phyloP scores from a whole-genome alignment of 2,329 filamentous ascomycete genomes.

The Neoscytalidium dimidiatum region DNA sequence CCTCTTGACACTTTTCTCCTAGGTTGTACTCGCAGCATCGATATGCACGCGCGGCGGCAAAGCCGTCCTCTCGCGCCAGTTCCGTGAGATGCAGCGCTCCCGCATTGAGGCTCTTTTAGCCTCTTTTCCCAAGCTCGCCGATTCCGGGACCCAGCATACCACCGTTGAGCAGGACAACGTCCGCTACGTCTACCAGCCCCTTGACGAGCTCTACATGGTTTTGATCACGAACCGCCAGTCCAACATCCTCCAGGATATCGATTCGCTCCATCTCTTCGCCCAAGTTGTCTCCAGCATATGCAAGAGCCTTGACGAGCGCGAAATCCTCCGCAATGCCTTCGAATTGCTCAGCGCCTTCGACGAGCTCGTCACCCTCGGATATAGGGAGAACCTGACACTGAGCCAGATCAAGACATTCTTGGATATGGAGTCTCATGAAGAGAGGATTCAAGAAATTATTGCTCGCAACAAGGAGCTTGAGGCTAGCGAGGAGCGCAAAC shows the following conservation, averaged over 20 bases:
- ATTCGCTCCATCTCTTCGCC: slow-evolving; percentile 95
- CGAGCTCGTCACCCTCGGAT: slow-evolving; percentile 92
- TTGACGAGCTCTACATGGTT: slow-evolving; percentile 99
- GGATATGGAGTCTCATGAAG: slow-evolving; percentile 99
- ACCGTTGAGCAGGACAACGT: slow-evolving; percentile 99
- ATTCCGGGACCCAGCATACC: slow-evolving; percentile 94
- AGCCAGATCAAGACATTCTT: slow-evolving; percentile 99
- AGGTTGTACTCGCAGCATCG: slow-evolving; percentile 98
- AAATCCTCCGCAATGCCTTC: slow-evolving; percentile 93
- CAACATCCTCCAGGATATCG: slow-evolving; percentile 98
- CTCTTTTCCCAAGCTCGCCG: slow-evolving; percentile 95
- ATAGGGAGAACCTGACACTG: slow-evolving; percentile 93
- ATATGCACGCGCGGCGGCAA: slow-evolving; percentile 99
- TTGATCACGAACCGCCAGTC: slow-evolving; percentile 99
- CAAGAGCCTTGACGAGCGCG: slow-evolving; percentile 92
- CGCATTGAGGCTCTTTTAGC: slow-evolving; percentile 95
- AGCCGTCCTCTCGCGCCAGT: slow-evolving; percentile 95
- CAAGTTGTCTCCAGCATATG: slow-evolving; percentile 97
- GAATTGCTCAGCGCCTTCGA: slow-evolving; percentile 96
- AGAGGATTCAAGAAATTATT: slow-evolving; percentile 98
- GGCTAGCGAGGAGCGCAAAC: slow-evolving; percentile 95
- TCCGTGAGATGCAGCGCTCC: slow-evolving; percentile 95
- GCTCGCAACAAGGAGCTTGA: slow-evolving; percentile 98
- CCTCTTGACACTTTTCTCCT: slow-evolving; percentile 15
- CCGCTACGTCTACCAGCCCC: slow-evolving; percentile 97